Conservation (phyloP, 345 rosid species). For the Rhizophora apiculata region DNA sequence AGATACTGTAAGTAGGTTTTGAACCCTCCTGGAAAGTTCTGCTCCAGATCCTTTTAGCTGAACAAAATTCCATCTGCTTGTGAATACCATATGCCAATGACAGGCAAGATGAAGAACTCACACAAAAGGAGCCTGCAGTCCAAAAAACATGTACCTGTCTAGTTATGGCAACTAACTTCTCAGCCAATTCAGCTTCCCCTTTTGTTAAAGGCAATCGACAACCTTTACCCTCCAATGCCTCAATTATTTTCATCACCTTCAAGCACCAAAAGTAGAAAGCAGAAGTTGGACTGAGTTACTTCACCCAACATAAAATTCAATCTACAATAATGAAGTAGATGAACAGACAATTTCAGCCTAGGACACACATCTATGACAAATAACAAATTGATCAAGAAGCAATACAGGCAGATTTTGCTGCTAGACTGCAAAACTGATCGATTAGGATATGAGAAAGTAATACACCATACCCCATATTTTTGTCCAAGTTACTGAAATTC, state of each 20-base stretch:
- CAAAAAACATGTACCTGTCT: slow-evolving; percentile 61
- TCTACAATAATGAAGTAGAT: not conserved
- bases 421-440: not conserved
- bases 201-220: slow-evolving; percentile 73
- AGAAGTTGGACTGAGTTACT: not conserved
- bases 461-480: not conserved
- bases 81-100: slow-evolving; percentile 17
- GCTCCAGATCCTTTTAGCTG: slow-evolving; percentile 98
- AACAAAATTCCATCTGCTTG: slow-evolving; percentile 11
- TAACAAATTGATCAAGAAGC: too few relatives aligned
- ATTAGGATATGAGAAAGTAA: not conserved
- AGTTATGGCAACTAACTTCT: slow-evolving; percentile 64
- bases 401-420: not conserved
- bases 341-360: not conserved
- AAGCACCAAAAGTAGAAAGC: not conserved
- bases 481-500: not conserved
- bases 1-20: slow-evolving; percentile 62
- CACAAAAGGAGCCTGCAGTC: slow-evolving; percentile 7
- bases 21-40: slow-evolving; percentile 92
- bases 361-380: too few relatives aligned
- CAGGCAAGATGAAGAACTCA: not conserved
- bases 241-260: slow-evolving; percentile 88
- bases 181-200: slow-evolving; percentile 87
- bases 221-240: slow-evolving; percentile 90
- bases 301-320: not conserved